Conservation (phyloP, 1,139 yeast species). For the Geotrichum bryndzae region DNA sequence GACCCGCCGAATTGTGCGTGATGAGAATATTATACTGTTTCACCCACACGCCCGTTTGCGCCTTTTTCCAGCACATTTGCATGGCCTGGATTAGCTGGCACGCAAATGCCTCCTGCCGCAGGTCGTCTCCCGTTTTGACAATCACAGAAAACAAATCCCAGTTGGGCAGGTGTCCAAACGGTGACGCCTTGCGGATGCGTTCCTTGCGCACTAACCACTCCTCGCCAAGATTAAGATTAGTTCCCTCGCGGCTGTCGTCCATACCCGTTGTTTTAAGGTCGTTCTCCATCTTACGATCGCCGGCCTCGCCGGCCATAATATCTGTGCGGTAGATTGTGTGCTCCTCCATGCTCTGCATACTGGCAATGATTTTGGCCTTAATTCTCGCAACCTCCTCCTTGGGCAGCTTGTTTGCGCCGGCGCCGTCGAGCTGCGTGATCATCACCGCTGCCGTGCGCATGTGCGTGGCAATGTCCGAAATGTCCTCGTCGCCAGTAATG, state of each 20-base stretch:
- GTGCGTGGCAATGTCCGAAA: slow-evolving; percentile 65
- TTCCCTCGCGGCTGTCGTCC: slow-evolving; percentile 34
- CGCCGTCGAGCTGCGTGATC: slow-evolving; percentile 79
- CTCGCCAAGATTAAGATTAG: slow-evolving; percentile 58
- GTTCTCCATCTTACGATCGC: slow-evolving; percentile 84
- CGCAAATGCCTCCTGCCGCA: slow-evolving; percentile 96
- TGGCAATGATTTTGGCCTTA: slow-evolving; percentile 68
- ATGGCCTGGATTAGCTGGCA: slow-evolving; percentile 86
- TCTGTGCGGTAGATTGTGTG: slow-evolving; percentile 29
- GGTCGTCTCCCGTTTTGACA: slow-evolving; percentile 91
- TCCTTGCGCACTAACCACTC: slow-evolving; percentile 83
- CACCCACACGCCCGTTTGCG: slow-evolving; percentile 74
- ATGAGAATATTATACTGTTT: slow-evolving; percentile 86
- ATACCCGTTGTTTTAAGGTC: slow-evolving; percentile 78
- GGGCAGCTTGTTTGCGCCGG: slow-evolving; percentile 55
- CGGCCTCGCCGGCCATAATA: slow-evolving; percentile 64
- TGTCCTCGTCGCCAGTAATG: slow-evolving; percentile 26
- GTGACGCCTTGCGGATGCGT: slow-evolving; percentile 69
- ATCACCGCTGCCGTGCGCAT: slow-evolving; percentile 95
- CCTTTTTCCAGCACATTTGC: slow-evolving; percentile 72
- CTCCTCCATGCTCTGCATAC: slow-evolving; percentile 86
- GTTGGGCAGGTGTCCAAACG: slow-evolving; percentile 76
- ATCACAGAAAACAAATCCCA: slow-evolving; percentile 96
- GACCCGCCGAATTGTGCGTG: slow-evolving; percentile 83
- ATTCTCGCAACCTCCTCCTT: slow-evolving; percentile 70